Evolutionary conservation across 1,284 basidiomycete genomes (phyloP), one percentile per base, ranked within the genome.

Genomic region (Heterobasidion occidentale): DNA sequence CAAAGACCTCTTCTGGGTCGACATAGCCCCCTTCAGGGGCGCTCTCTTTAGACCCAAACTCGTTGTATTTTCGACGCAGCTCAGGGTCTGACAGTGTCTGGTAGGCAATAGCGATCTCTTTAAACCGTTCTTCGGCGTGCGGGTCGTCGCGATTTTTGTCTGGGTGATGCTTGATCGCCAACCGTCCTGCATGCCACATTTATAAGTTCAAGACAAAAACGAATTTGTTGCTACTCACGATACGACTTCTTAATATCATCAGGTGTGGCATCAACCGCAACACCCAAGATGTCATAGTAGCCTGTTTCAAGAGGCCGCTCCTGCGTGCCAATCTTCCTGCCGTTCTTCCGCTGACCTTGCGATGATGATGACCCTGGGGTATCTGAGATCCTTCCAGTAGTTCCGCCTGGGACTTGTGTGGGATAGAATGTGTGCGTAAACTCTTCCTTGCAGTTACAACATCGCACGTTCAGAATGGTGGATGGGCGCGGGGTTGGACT

Each of bases 231-330:
- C 19, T 51, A 73, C 86, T 60, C 66, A 87, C 89, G 83, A 74
- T 99, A 99, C 2, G 96, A 92, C 71, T 94, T 97, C 77, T 98
- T 98, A 69, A 99, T 84, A 58, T 96, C 92, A 12, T 92, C 91
- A 2, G 81, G 78, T 14, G 87, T 87, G 5, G 92, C 92, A 56
- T 81, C 79, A 12, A 90, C 77, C 0, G 86, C 71, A 0, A 96
- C 78, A 6, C 89, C 90, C 3, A 96, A 77, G 35, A 90, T 77
- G 66, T 94, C 92, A 65, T 95, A 95, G 70, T 94, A 95, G 14
- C 81, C 87, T 17, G 89, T 92, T 68, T 96, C 94, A 47, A 97
- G 74, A 2, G 94, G 94, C 60, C 86, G 81, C 62, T 93, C 91
- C 71, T 97, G 92, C 3, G 91, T 89, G 1, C 92, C 92, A 64